Base-by-base conservation (phyloP, 202 grass and related monocot genomes). In the Zoysia matrella region DNA sequence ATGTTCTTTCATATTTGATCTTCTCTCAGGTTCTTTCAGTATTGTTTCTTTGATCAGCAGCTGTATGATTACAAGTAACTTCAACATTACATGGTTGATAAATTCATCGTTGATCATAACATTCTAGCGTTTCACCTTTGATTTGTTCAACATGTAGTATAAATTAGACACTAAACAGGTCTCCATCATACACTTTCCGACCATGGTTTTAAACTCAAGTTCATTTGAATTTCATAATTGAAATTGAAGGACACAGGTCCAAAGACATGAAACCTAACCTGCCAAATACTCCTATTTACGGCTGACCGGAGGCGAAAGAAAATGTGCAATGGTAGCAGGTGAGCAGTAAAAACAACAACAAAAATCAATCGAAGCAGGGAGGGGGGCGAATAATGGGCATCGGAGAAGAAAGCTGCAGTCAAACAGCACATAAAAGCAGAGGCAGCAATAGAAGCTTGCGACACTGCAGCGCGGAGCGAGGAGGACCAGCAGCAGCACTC, bases 361-460 rank as follows among this genome's bases (percentile, higher is more conserved):
- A 53, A 55, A 30, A 30, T 47, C 63, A 79, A 80, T 80, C 41
- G 64, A 71, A n/a, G 65, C 14, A 14, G 4, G 18, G 4, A 6
- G 48, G 55, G 9, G 22, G 60, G 13, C 30, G 30, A 36, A 36
- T 36, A 36, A 36, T 55, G 16, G 61, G 44, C 60, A 14, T 47
- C 58, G 6, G 55, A 13, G 3, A 49, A 12, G 69, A 80, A 86
- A 75, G 76, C 77, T 68, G 84, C 70, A 69, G 70, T 80, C 84
- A 86, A 80, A 61, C 62, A 75, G 63, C 45, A 80, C 44, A 75
- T 80, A 86, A 74, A 80, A 85, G 69, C 41, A 60, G 68, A 57
- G 44, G 60, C 60, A 39, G 36, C 46, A 80, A 8, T 40, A 7
- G 64, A 49, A 58, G 52, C 42, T 3, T 47, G 71, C 39, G 64